These are phyloP conservation scores for Metschnikowia koreensis DNA, from an alignment of 805 yeast species.

Conservation along the genomic window DNA sequence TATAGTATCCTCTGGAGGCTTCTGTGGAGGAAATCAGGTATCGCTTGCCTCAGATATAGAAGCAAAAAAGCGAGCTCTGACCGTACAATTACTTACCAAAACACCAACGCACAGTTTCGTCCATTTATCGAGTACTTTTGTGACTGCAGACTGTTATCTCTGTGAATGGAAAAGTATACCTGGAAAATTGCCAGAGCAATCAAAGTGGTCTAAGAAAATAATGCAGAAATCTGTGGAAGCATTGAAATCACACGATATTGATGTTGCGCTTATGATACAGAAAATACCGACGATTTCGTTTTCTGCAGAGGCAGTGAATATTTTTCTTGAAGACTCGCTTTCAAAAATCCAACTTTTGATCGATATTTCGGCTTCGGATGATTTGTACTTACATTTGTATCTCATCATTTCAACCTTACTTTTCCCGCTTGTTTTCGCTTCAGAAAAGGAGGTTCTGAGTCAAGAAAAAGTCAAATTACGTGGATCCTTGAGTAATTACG, in stretches of 20 bases:
- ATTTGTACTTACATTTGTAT: constrained; percentile 27
- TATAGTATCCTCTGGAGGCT: background rate
- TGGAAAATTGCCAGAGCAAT: background rate
- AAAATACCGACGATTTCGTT: background rate
- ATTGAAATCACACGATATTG: background rate
- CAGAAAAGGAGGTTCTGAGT: background rate
- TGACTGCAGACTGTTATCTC: constrained; percentile 5
- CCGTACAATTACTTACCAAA: background rate
- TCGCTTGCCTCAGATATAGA: background rate
- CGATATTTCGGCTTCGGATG: background rate
- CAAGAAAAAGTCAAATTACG: background rate
- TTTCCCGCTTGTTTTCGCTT: constrained; percentile 28
- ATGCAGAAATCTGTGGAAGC: background rate
- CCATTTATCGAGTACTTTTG: constrained; percentile 2
- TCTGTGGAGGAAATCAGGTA: background rate
- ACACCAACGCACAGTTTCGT: constrained; percentile 2
- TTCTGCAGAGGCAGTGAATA: background rate
- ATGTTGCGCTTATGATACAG: background rate
- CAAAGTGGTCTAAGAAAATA: background rate
- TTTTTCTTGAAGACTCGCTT: background rate
- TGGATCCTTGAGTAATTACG: background rate
- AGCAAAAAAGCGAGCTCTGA: background rate
- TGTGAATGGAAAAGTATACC: background rate
- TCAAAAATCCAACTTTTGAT: background rate
- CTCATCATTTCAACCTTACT: constrained; percentile 28